Conservation (phyloP, 176 grass and related monocot species). For the Phragmites australis region DNA sequence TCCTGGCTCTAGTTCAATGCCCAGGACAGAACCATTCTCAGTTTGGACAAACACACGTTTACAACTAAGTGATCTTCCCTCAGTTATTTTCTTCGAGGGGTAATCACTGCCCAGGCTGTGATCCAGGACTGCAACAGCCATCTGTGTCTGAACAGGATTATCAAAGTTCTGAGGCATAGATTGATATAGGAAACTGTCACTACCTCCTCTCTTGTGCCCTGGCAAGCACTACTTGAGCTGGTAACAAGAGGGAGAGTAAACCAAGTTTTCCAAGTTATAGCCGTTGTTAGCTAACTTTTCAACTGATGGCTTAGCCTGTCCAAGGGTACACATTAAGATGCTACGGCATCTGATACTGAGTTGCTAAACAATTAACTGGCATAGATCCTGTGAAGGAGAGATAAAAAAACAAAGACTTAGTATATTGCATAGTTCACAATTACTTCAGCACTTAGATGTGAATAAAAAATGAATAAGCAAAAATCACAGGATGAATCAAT, state of each 20-base stretch:
- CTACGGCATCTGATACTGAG: background rate
- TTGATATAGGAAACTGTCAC: background rate
- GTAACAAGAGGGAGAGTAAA: constrained; percentile 16
- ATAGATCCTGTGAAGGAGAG: constrained; percentile 3
- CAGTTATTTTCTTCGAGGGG: constrained; percentile 32
- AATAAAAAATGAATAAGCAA: background rate
- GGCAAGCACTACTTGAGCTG: background rate
- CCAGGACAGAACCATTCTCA: constrained; percentile 61
- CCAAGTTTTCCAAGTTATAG: background rate
- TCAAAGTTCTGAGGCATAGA: constrained; percentile 51
- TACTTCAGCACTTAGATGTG: background rate
- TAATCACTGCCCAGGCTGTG: constrained; percentile 31
- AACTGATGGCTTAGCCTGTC: background rate
- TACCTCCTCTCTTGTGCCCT: constrained; percentile 27
- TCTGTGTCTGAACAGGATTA: constrained; percentile 53
- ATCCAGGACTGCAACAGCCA: constrained; percentile 57
- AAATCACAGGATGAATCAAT: background rate
- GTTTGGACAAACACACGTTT: constrained; percentile 75
- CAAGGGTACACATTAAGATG: constrained; percentile 4
- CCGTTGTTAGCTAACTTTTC: background rate
- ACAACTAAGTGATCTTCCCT: constrained; percentile 43
- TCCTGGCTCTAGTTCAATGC: constrained; percentile 67
- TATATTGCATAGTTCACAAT: background rate
- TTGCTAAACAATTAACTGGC: background rate
- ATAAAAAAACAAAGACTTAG: background rate